Evolutionary conservation across 2,329 filamentous ascomycete species (phyloP).

Genomic region (Neoascochyta sp.): DNA sequence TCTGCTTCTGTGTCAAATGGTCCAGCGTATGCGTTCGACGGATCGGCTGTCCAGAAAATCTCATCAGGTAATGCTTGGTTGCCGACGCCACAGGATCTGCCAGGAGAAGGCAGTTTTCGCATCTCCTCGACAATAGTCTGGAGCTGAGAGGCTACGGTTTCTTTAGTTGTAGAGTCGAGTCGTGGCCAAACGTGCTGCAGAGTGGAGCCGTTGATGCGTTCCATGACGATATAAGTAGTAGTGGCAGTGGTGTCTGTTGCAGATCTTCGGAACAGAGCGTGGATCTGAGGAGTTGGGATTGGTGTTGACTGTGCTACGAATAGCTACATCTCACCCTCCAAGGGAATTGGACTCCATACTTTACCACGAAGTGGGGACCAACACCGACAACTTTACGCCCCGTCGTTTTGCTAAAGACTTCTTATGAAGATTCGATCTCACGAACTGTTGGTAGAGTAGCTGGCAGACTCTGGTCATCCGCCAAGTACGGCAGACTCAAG

Average conservation of each 20-base stretch:
- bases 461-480: constrained; percentile 14
- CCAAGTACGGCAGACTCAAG: constrained; percentile 13
- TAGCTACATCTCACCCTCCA: constrained; percentile 9
- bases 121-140: constrained; percentile 5
- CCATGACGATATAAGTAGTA: constrained; percentile 12
- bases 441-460: constrained; percentile 13
- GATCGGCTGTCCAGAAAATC: constrained; percentile 3
- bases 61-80: constrained; percentile 7
- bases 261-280: constrained; percentile 7
- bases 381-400: constrained; percentile 10
- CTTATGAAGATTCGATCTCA: constrained; percentile 16
- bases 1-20: constrained; percentile 10
- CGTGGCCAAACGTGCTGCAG: constrained; percentile 4
- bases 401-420: constrained; percentile 10
- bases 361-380: constrained; percentile 11
- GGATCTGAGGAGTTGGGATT: constrained; percentile 8
- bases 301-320: constrained; percentile 7
- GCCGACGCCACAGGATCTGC: constrained; percentile 12
- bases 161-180: constrained; percentile 5
- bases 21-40: constrained; percentile 6
- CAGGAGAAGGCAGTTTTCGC: constrained; percentile 7
- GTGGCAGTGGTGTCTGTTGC: neutral
- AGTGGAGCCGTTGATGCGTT: constrained; percentile 6
- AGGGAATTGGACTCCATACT: constrained; percentile 7
- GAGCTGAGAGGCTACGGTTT: constrained; percentile 3